Conservation (phyloP, 306 rosid species). For the Acacia melanoxylon region DNA sequence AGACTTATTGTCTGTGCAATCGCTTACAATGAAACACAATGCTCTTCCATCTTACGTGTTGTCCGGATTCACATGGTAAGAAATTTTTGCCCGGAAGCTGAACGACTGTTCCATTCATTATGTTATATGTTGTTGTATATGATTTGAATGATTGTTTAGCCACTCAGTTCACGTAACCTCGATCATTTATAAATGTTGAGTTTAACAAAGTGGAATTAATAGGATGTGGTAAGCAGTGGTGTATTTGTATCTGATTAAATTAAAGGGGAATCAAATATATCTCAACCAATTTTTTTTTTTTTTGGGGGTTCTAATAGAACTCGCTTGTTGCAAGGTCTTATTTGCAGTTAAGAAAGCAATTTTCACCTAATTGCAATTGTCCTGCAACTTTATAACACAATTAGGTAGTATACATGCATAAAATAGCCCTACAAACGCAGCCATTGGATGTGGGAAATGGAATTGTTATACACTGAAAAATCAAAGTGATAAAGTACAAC, state of each 20-base stretch:
- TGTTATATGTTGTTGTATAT: neutral
- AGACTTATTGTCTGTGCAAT: slow-evolving; percentile 57
- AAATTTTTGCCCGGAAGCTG: slow-evolving; percentile 14
- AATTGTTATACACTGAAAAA: neutral
- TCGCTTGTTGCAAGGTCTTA: too few species aligned
- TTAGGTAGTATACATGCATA: neutral
- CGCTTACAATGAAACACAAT: slow-evolving; percentile 58
- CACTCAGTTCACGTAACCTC: neutral
- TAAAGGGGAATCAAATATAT: too few species aligned
- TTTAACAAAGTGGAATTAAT: neutral
- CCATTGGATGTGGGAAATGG: neutral
- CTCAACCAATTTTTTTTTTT: too few species aligned
- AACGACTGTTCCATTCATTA: slow-evolving; percentile 21
- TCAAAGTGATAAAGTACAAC: neutral
- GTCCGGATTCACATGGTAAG: slow-evolving; percentile 81
- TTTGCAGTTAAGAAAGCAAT: too few species aligned
- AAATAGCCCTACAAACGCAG: neutral
- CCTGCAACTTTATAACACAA: neutral
- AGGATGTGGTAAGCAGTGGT: neutral
- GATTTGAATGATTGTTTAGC: neutral
- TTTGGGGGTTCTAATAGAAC: too few species aligned
- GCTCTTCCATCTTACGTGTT: slow-evolving; percentile 79
- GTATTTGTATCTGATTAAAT: neutral
- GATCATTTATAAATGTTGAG: neutral
- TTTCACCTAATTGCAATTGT: too few species aligned